A percentile compares a stretch with the other conserved stretches of the same genome.
Conservation (phyloP, 129 eudicot genomes). For the Escallonia herrerae region DNA sequence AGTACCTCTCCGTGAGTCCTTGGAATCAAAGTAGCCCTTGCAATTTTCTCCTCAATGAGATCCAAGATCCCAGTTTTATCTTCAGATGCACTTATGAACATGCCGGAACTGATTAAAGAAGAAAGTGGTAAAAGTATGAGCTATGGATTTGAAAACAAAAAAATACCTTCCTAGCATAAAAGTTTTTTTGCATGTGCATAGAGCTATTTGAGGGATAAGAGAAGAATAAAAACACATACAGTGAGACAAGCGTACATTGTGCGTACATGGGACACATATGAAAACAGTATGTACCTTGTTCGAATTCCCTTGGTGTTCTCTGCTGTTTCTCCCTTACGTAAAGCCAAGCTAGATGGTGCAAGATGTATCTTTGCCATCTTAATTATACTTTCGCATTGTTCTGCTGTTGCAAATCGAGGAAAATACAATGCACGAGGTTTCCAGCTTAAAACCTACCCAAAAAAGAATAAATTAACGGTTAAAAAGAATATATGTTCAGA, state of each 20-base stretch:
- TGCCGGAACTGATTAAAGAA: slow-evolving; percentile 66
- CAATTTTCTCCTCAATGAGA: slow-evolving; percentile 74
- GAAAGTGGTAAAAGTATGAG: neutral
- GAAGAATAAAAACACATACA: neutral
- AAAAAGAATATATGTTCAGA: neutral
- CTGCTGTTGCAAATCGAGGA: slow-evolving; percentile 69
- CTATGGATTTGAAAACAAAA: neutral
- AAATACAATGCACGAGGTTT: slow-evolving; percentile 70
- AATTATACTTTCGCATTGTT: slow-evolving; percentile 62
- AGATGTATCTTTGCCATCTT: slow-evolving; percentile 60
- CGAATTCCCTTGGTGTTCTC: slow-evolving; percentile 74
- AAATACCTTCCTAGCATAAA: neutral
- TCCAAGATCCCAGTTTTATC: slow-evolving; percentile 82
- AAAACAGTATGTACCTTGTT: slow-evolving; percentile 54
- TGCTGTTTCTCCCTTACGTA: slow-evolving; percentile 74
- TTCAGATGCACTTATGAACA: slow-evolving; percentile 75
- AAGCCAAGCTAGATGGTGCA: slow-evolving; percentile 72
- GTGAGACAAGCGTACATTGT: neutral
- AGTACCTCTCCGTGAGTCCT: slow-evolving; percentile 80
- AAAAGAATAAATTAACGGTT: slow-evolving; percentile 7
- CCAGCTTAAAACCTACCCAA: slow-evolving; percentile 74
- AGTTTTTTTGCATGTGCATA: neutral
- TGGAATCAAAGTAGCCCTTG: slow-evolving; percentile 85
- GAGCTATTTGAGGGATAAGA: neutral
- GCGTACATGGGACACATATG: neutral